phyloP scores from a whole-genome alignment of 371 early-diverging fungal species.

The Neoconidiobolus thromboides region DNA sequence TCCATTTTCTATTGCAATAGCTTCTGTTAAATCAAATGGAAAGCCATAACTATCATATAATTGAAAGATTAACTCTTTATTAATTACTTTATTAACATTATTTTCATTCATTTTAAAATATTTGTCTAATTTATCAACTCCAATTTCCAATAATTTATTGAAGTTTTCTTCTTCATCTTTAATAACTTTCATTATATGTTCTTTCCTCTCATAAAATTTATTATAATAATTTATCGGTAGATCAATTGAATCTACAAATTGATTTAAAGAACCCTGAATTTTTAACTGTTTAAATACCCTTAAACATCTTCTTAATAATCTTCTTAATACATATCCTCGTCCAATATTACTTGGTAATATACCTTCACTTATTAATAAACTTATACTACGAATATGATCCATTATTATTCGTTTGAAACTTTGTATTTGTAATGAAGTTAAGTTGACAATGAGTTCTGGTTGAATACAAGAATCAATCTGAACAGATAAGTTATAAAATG shows the following conservation, averaged over 20 bases:
- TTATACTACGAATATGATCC: slow-evolving; percentile 52
- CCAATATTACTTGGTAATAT: slow-evolving; percentile 57
- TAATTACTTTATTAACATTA: slow-evolving; percentile 16
- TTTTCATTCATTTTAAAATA: slow-evolving; percentile 25
- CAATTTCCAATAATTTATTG: slow-evolving; percentile 36
- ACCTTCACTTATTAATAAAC: slow-evolving; percentile 53
- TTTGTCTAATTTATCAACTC: slow-evolving; percentile 30
- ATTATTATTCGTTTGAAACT: slow-evolving; percentile 47
- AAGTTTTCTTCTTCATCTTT: slow-evolving; percentile 48
- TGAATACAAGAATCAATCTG: slow-evolving; percentile 20
- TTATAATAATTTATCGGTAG: slow-evolving; percentile 19
- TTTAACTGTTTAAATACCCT: slow-evolving; percentile 50
- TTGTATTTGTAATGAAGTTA: background rate
- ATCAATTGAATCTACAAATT: background rate
- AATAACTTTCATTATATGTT: slow-evolving; percentile 29
- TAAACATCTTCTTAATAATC: slow-evolving; percentile 53
- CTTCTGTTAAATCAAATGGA: slow-evolving; percentile 46
- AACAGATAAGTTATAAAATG: slow-evolving; percentile 25
- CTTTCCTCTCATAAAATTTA: slow-evolving; percentile 28
- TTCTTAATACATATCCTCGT: slow-evolving; percentile 56
- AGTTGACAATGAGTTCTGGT: background rate
- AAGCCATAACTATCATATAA: slow-evolving; percentile 61
- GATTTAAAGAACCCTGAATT: slow-evolving; percentile 19
- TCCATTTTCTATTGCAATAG: slow-evolving; percentile 48
- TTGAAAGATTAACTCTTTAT: slow-evolving; percentile 33